Percentiles rank a stretch among this genome's conserved stretches.
Evolutionary conservation across 2,329 filamentous ascomycete species (phyloP).

Genomic region (Claviceps arundinis): DNA sequence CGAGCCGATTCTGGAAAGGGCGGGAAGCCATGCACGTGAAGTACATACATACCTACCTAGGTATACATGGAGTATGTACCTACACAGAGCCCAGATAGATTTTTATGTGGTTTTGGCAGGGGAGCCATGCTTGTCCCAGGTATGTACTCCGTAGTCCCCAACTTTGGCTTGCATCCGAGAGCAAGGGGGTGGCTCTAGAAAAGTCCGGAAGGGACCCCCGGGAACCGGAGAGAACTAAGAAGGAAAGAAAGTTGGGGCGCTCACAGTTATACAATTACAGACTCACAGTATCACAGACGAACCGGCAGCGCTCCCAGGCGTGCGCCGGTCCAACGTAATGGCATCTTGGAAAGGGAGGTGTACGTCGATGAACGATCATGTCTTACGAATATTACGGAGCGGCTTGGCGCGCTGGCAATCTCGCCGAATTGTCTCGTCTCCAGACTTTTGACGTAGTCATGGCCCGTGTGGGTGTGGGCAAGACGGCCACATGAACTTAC

Average conservation of each 20-base stretch:
- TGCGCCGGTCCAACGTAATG: constrained; percentile 1
- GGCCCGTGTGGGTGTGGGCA: background rate
- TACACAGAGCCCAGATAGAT: background rate
- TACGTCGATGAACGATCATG: background rate
- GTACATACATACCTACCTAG: constrained; percentile 2
- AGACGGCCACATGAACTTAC: background rate
- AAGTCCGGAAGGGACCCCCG: background rate
- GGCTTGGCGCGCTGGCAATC: constrained; percentile 2
- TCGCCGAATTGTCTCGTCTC: background rate
- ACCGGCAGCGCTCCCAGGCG: background rate
- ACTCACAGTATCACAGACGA: background rate
- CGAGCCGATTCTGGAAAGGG: constrained; percentile 4
- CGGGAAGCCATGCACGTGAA: constrained; percentile 5
- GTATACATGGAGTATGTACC: background rate
- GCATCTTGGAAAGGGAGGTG: constrained; percentile 1
- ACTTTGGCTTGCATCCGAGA: background rate
- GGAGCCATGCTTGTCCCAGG: constrained; percentile 2
- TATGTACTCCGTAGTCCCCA: no score
- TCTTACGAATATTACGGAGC: background rate
- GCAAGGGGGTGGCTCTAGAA: background rate
- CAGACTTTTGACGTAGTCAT: background rate
- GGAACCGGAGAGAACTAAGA: background rate
- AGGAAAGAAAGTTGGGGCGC: background rate
- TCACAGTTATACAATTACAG: background rate
- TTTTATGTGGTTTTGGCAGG: constrained; percentile 3